Conservation (phyloP, 2,329 filamentous ascomycete genomes). For the Stagonosporopsis rhizophila region DNA sequence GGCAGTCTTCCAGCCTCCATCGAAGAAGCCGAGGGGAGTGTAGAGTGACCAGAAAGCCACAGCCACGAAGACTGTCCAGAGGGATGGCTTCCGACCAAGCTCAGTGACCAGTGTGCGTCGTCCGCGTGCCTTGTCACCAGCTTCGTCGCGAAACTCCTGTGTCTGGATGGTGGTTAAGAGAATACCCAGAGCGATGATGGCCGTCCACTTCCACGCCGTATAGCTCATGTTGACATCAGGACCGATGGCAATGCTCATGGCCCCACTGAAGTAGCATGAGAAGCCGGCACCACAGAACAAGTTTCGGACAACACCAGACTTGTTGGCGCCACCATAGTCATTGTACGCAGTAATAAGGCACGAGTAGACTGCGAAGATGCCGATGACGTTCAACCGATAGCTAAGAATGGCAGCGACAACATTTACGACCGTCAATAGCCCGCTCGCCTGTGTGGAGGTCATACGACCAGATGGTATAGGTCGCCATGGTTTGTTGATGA, state of each 20-base stretch:
- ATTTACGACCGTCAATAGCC: conserved; percentile 15
- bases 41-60: conserved; percentile 24
- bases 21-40: conserved; percentile 16
- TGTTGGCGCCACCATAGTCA: conserved; percentile 37
- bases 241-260: conserved; percentile 34
- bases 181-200: conserved; percentile 29
- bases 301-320: conserved; percentile 37
- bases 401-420: conserved; percentile 9
- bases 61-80: conserved; percentile 18
- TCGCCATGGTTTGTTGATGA: conserved; percentile 53
- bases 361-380: conserved; percentile 25
- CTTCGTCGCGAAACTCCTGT: conserved; percentile 50
- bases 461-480: conserved; percentile 38
- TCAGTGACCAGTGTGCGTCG: conserved; percentile 84
- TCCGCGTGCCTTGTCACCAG: conserved; percentile 68
- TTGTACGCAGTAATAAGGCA: conserved; percentile 41
- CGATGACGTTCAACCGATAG: conserved; percentile 13
- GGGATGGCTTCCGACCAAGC: conserved; percentile 57
- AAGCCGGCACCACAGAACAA: conserved; percentile 42
- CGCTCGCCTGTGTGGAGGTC: conserved; percentile 22
- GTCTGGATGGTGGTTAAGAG: conserved; percentile 50
- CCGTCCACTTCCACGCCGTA: conserved; percentile 40
- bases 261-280: conserved; percentile 36
- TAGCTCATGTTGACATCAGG: conserved; percentile 11
- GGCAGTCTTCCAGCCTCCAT: conserved; percentile 10